Evolutionary conservation across 352 stramenopile genomes (phyloP).

Genomic region (Pythium oligandrum): DNA sequence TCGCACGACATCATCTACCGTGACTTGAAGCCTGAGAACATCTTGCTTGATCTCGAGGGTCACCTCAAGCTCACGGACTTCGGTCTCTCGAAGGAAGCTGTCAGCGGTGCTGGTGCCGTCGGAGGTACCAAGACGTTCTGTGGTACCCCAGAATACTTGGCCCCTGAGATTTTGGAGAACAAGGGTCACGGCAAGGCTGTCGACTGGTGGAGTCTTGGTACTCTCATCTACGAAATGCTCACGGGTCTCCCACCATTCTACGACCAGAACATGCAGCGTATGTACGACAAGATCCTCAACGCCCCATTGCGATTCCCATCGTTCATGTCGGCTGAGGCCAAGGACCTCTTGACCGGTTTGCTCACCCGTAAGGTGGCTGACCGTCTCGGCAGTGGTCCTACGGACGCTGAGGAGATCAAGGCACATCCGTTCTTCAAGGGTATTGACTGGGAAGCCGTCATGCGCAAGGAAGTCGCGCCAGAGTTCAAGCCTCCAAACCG

Average conservation of each 20-base stretch:
- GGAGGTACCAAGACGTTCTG: slow-evolving; percentile 90
- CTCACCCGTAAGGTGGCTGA: slow-evolving; percentile 85
- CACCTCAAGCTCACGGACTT: slow-evolving; percentile 95
- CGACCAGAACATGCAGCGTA: slow-evolving; percentile 92
- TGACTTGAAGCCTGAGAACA: slow-evolving; percentile 97
- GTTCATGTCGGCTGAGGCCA: slow-evolving; percentile 90
- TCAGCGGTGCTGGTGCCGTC: slow-evolving; percentile 73
- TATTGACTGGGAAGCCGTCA: slow-evolving; percentile 89
- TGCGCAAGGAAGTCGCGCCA: slow-evolving; percentile 83
- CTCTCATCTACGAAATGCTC: slow-evolving; percentile 94
- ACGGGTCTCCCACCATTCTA: slow-evolving; percentile 91
- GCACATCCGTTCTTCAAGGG: slow-evolving; percentile 90
- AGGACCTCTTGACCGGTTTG: slow-evolving; percentile 78
- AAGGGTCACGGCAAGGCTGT: slow-evolving; percentile 89
- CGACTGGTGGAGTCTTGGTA: slow-evolving; percentile 91
- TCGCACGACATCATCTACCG: slow-evolving; percentile 95
- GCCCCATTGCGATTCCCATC: slow-evolving; percentile 83
- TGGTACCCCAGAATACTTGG: slow-evolving; percentile 93
- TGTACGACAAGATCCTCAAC: slow-evolving; percentile 95
- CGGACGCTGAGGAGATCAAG: slow-evolving; percentile 92
- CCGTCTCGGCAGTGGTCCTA: slow-evolving; percentile 81
- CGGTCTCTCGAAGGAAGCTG: slow-evolving; percentile 91
- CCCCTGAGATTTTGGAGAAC: slow-evolving; percentile 94
- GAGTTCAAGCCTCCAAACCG: slow-evolving; percentile 91
- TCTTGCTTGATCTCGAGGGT: slow-evolving; percentile 91